Conservation (phyloP, 225 moss, liverwort and hornwort genomes). For the Rhytidiadelphus loreus region DNA sequence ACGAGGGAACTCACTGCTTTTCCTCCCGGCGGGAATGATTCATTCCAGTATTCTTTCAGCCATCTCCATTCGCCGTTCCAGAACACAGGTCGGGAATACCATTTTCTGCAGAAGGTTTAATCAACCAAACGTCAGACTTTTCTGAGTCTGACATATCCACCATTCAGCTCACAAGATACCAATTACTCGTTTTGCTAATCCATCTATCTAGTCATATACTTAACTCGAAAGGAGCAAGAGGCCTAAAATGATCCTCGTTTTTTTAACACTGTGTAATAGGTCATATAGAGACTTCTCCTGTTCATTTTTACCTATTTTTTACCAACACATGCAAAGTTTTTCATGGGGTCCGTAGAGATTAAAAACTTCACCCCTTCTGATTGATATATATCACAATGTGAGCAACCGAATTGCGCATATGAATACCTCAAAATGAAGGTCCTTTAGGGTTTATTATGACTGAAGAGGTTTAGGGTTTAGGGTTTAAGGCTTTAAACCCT, state of each 20-base stretch:
- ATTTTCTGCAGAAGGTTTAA: conserved; percentile 25
- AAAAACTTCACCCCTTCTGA: neutral
- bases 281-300: neutral
- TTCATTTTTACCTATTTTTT: neutral
- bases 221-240: neutral
- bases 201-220: neutral
- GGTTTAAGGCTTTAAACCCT: too few relatives aligned
- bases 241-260: neutral
- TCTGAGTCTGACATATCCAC: neutral
- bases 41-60: conserved; percentile 34
- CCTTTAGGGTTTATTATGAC: neutral
- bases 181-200: neutral
- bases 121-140: neutral
- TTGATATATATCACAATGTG: neutral
- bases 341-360: neutral
- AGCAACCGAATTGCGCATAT: neutral
- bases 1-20: conserved; percentile 26
- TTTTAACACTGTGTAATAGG: neutral
- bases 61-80: conserved; percentile 47
- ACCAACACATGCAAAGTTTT: neutral
- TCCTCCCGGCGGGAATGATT: conserved; percentile 45
- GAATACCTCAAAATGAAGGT: neutral
- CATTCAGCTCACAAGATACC: neutral
- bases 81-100: conserved; percentile 38
- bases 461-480: too few relatives aligned